Evolutionary conservation across 176 grass and related monocot genomes (phyloP).

Genomic region (Eleusine indica): DNA sequence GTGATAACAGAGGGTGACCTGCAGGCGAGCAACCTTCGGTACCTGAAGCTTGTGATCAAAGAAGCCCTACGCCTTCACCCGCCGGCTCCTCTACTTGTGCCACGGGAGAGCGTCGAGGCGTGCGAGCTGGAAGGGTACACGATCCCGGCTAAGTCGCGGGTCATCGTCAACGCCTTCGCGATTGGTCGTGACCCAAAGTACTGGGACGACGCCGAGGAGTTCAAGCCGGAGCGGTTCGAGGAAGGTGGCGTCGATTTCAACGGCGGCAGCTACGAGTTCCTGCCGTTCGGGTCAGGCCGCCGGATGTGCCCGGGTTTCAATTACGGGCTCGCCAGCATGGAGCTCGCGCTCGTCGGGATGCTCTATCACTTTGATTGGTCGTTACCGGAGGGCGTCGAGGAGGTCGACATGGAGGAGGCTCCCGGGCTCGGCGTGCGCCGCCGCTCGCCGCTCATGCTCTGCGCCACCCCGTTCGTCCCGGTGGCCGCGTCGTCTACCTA

Average conservation of each 20-base stretch:
- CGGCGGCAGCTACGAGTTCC: constrained; percentile 51
- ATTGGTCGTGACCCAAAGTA: constrained; percentile 49
- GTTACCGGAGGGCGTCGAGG: constrained; percentile 29
- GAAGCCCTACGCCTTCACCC: constrained; percentile 68
- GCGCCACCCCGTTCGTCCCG: constrained; percentile 45
- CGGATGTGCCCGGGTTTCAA: constrained; percentile 56
- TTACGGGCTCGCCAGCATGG: constrained; percentile 54
- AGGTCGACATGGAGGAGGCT: constrained; percentile 48
- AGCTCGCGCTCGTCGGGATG: constrained; percentile 33
- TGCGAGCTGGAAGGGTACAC: constrained; percentile 55
- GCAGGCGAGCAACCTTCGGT: constrained; percentile 39
- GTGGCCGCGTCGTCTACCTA: neutral
- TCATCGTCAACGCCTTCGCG: constrained; percentile 44
- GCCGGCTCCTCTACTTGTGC: constrained; percentile 59
- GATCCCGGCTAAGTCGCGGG: constrained; percentile 46
- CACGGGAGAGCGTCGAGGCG: constrained; percentile 39
- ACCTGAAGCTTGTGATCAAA: constrained; percentile 76
- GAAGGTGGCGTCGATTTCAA: constrained; percentile 32
- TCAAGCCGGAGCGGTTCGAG: constrained; percentile 55
- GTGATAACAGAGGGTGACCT: constrained; percentile 45
- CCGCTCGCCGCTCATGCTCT: constrained; percentile 42
- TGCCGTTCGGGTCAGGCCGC: constrained; percentile 37
- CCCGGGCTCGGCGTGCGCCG: constrained; percentile 46
- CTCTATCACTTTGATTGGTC: constrained; percentile 56
- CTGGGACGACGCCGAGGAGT: constrained; percentile 53